phyloP scores from a whole-genome alignment of 257 asterid species.

The Ehretia macrophylla region DNA sequence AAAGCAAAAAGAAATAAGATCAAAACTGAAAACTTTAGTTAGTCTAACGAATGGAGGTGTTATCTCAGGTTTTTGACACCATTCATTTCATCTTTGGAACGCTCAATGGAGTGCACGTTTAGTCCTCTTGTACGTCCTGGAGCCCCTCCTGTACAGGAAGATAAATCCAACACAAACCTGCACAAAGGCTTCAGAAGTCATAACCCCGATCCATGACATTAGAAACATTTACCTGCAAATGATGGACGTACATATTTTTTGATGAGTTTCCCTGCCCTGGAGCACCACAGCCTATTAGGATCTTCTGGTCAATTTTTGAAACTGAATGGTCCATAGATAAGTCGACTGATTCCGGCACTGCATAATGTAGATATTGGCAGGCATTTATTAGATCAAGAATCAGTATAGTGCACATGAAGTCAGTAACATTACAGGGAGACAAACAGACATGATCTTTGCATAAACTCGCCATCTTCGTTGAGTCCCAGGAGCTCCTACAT shows the following conservation, averaged over 20 bases:
- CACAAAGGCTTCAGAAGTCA: conserved; percentile 16
- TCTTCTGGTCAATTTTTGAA: conserved; percentile 50
- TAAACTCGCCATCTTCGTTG: conserved; percentile 26
- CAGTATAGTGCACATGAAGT: neutral
- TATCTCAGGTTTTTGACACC: too few relatives aligned
- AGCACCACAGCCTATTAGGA: conserved; percentile 35
- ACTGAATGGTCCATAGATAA: conserved; percentile 46
- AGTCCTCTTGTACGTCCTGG: conserved; percentile 88
- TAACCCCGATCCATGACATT: neutral
- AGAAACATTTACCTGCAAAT: neutral
- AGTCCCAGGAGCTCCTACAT: conserved; percentile 63
- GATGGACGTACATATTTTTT: conserved; percentile 29
- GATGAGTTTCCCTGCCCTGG: conserved; percentile 25
- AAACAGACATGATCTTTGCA: conserved; percentile 47
- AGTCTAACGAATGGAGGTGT: too few relatives aligned
- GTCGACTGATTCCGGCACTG: conserved; percentile 32
- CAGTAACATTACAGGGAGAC: neutral
- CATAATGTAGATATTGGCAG: conserved; percentile 9
- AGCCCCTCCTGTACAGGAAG: conserved; percentile 71
- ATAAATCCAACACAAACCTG: conserved; percentile 62
- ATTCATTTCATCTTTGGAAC: conserved; percentile 20
- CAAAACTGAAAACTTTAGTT: too few relatives aligned
- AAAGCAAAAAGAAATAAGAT: too few relatives aligned
- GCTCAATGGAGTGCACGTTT: conserved; percentile 19
- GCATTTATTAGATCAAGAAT: too few relatives aligned